These are phyloP conservation scores for Naganishia cerealis DNA, from an alignment of 1,284 basidiomycete species.

Conservation along the genomic window DNA sequence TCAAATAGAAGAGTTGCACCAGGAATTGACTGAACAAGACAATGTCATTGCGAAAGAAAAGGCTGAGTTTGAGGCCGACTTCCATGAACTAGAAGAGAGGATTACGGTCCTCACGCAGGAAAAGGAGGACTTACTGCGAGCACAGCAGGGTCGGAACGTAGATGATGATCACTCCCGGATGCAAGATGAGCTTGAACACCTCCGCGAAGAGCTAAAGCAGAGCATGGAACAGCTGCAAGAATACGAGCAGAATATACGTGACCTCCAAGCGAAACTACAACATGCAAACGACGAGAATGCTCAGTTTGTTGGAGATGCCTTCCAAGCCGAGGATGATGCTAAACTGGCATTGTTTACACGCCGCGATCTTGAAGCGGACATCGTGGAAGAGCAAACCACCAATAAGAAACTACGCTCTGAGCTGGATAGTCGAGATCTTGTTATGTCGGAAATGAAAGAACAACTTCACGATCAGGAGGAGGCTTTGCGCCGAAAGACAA, in stretches of 20 bases:
- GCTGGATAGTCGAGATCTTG: background rate
- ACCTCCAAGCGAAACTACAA: constrained; percentile 20
- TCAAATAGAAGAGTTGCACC: constrained; percentile 29
- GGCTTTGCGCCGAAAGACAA: background rate
- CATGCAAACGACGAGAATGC: constrained; percentile 16
- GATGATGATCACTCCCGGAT: constrained; percentile 7
- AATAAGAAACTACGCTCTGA: constrained; percentile 3
- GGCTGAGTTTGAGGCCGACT: constrained; percentile 27
- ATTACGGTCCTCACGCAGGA: constrained; percentile 20
- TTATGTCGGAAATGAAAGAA: constrained; percentile 4
- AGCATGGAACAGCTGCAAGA: constrained; percentile 26
- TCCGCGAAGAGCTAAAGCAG: constrained; percentile 19
- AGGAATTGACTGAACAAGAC: constrained; percentile 24
- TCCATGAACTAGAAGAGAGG: constrained; percentile 29
- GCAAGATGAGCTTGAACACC: constrained; percentile 10
- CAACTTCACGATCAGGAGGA: background rate
- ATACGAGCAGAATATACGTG: constrained; percentile 24
- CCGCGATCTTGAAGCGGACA: background rate
- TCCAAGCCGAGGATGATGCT: constrained; percentile 26
- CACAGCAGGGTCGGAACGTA: background rate
- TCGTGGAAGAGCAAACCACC: background rate
- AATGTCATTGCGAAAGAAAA: constrained; percentile 18
- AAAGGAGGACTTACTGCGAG: constrained; percentile 1
- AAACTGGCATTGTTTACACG: background rate
- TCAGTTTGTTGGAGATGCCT: constrained; percentile 18